Conservation (phyloP, 148 eudicot species). For the Talinum fruticosum region DNA sequence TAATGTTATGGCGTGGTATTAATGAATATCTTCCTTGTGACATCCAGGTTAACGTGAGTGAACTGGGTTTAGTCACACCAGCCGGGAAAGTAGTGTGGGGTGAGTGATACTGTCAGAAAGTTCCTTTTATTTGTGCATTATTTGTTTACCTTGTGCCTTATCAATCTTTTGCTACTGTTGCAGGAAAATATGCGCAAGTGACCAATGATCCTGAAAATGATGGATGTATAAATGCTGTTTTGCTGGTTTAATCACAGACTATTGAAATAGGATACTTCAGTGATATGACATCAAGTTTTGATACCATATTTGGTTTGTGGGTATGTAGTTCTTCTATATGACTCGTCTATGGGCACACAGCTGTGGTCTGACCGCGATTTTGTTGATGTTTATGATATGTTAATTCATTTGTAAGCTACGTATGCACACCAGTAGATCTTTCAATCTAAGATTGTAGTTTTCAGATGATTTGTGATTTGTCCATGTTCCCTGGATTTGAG, state of each 20-base stretch:
- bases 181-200: conserved; percentile 98
- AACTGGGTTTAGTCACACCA: conserved; percentile 93
- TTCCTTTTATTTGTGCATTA: background rate
- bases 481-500: background rate
- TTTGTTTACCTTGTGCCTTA: background rate
- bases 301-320: background rate
- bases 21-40: background rate
- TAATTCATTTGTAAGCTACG: background rate
- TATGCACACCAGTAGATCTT: background rate
- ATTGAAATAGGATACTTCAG: too few species aligned
- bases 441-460: background rate
- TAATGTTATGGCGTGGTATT: background rate
- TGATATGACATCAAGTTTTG: background rate
- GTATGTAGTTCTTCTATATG: background rate
- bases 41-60: conserved; percentile 83
- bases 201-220: conserved; percentile 97
- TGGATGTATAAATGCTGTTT: conserved; percentile 90
- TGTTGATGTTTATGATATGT: background rate
- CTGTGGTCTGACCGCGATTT: background rate
- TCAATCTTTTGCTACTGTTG: conserved; percentile 15
- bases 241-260: conserved; percentile 53
- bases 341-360: background rate
- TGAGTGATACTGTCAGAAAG: conserved; percentile 28
- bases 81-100: conserved; percentile 99
- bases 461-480: background rate